A percentile compares a stretch with the other conserved stretches of the same genome.
Evolutionary conservation across 2,329 filamentous ascomycete species (phyloP).

Genomic region (Fusarium sp.): DNA sequence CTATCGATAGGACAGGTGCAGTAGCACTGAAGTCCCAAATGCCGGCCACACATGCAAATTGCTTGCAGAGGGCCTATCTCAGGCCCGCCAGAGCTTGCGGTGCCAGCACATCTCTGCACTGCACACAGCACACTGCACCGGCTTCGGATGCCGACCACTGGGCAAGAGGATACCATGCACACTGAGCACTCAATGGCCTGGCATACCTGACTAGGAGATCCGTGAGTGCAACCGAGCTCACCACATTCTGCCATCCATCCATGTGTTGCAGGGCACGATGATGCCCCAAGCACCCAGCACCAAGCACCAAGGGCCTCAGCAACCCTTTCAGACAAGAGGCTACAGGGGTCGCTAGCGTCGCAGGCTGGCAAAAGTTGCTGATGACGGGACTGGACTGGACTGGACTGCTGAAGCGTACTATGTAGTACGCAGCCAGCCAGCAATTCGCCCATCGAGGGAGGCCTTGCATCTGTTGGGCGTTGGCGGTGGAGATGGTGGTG

Average conservation of each 20-base stretch:
- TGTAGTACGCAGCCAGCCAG: background rate
- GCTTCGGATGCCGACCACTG: background rate
- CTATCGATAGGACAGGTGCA: background rate
- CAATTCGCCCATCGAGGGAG: background rate
- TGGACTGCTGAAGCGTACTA: background rate
- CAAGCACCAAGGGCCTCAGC: conserved; percentile 9
- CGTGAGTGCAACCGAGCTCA: conserved; percentile 2
- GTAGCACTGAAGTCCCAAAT: background rate
- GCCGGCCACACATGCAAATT: conserved; percentile 2
- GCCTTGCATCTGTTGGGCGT: background rate
- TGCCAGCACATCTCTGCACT: background rate
- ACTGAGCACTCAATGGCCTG: background rate
- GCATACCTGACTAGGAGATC: conserved; percentile 5
- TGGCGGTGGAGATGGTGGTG: background rate
- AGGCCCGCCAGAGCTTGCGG: background rate
- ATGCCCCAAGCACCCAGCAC: background rate
- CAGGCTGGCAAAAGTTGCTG: background rate
- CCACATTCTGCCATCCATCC: background rate
- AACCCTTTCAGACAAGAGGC: conserved; percentile 18
- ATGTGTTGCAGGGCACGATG: conserved; percentile 1
- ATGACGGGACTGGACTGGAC: background rate
- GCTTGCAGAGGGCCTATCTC: background rate
- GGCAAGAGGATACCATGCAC: background rate
- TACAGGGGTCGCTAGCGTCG: conserved; percentile 1
- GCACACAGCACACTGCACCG: background rate